These are phyloP conservation scores for Paramecium tetraurelia DNA, from an alignment of 73 alveolate species.

Conservation along the genomic window DNA sequence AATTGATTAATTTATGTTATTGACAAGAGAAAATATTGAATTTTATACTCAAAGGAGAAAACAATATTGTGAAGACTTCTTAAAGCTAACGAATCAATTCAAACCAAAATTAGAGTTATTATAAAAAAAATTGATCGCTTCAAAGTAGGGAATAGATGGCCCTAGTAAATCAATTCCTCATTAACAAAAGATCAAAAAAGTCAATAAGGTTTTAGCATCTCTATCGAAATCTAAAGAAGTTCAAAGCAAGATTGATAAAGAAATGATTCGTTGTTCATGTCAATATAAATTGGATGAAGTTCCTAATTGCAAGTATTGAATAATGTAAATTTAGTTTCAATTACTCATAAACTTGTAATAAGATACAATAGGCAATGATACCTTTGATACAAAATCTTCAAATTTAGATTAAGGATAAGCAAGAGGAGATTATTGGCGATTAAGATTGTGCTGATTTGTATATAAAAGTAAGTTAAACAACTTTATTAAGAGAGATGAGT, in stretches of 20 bases:
- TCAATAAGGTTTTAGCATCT: slow-evolving; percentile 26
- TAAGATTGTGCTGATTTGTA: slow-evolving; percentile 16
- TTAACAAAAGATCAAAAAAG: neutral
- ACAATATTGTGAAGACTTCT: slow-evolving; percentile 6
- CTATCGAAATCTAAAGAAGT: slow-evolving; percentile 11
- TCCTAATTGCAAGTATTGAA: slow-evolving; percentile 9
- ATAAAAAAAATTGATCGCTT: slow-evolving; percentile 3
- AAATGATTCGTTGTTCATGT: neutral
- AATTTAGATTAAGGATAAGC: neutral
- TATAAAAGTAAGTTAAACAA: neutral
- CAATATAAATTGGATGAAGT: neutral
- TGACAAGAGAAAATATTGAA: slow-evolving; percentile 19
- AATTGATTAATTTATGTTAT: neutral
- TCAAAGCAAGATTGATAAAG: neutral
- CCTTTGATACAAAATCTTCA: neutral
- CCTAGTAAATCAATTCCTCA: neutral
- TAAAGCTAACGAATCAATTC: neutral
- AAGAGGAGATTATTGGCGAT: neutral
- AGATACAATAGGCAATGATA: neutral
- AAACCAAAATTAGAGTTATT: neutral
- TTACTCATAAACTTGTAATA: neutral
- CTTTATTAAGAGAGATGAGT: neutral
- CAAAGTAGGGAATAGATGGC: neutral
- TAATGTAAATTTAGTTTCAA: neutral
- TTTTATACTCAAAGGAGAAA: slow-evolving; percentile 26